A percentile compares a stretch with the other conserved stretches of the same genome.
Evolutionary conservation across 106 monocot genomes (phyloP).

Genomic region (Apostasia shenzhenica): DNA sequence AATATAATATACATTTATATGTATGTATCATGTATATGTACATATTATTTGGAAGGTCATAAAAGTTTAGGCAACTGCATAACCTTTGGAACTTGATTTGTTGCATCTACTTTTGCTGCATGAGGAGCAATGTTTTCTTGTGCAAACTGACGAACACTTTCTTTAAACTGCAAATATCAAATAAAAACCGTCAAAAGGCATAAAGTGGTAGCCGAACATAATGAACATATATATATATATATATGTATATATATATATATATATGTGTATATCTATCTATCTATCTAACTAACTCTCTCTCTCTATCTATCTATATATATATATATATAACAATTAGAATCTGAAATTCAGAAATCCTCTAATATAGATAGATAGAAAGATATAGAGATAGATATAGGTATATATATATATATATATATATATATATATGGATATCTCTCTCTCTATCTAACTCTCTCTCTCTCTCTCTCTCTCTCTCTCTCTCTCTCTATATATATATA

Average conservation of each 20-base stretch:
- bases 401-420: background rate
- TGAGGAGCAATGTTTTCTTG: constrained; percentile 88
- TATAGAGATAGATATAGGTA: too few relatives aligned
- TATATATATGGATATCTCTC: background rate
- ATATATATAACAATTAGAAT: background rate
- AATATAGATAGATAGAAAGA: too few relatives aligned
- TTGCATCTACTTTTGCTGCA: constrained; percentile 66
- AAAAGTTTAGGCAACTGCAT: background rate
- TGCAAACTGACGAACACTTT: constrained; percentile 83
- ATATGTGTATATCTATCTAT: too few relatives aligned
- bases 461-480: too few relatives aligned
- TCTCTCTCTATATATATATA: too few relatives aligned
- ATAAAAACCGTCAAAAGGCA: constrained; percentile 7
- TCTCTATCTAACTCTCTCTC: too few relatives aligned
- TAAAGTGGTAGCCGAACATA: background rate
- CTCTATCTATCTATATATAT: too few relatives aligned
- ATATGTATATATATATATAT: background rate
- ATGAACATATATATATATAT: background rate
- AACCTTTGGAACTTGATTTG: constrained; percentile 86
- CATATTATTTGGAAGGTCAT: background rate
- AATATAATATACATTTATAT: background rate
- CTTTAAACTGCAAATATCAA: constrained; percentile 62
- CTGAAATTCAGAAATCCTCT: background rate
- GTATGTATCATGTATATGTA: too few relatives aligned
- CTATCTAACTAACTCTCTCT: too few relatives aligned